A percentile compares a stretch with the other conserved stretches of the same genome.
phyloP scores from a whole-genome alignment of 768 basidiomycete genomes.

The Panaeolus papilionaceus region DNA sequence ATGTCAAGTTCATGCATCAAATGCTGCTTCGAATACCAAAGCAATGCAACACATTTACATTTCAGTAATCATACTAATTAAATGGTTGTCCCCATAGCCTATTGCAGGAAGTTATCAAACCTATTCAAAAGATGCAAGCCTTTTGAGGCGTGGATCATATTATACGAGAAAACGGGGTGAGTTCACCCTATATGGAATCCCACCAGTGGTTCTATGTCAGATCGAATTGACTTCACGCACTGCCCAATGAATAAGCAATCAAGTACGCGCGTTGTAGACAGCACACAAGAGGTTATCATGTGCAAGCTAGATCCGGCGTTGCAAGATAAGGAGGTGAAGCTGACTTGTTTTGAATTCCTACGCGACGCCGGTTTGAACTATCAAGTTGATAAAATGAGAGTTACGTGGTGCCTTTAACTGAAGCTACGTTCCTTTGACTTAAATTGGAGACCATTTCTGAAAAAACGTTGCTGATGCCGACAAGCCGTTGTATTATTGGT shows the following conservation, averaged over 20 bases:
- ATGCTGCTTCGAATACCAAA: neutral
- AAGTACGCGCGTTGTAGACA: slow-evolving; percentile 2
- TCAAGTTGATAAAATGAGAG: neutral
- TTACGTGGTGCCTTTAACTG: neutral
- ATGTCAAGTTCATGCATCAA: neutral
- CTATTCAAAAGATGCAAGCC: neutral
- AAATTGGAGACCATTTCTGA: no score
- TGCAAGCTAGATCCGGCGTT: slow-evolving; percentile 3
- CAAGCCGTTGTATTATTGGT: neutral
- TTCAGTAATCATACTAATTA: neutral
- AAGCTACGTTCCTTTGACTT: neutral
- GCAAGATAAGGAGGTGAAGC: neutral
- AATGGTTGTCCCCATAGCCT: neutral
- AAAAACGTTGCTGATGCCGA: neutral
- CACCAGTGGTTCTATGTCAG: neutral
- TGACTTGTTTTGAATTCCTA: neutral
- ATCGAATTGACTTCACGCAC: neutral
- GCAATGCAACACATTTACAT: neutral
- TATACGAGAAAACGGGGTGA: slow-evolving; percentile 5
- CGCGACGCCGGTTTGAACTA: neutral
- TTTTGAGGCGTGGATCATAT: neutral
- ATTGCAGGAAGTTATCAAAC: neutral
- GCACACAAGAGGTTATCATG: neutral
- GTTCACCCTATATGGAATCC: neutral
- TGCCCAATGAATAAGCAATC: neutral